These are phyloP conservation scores for Amylocystis lapponica DNA, from an alignment of 768 basidiomycete genomes.

Conservation along the genomic window DNA sequence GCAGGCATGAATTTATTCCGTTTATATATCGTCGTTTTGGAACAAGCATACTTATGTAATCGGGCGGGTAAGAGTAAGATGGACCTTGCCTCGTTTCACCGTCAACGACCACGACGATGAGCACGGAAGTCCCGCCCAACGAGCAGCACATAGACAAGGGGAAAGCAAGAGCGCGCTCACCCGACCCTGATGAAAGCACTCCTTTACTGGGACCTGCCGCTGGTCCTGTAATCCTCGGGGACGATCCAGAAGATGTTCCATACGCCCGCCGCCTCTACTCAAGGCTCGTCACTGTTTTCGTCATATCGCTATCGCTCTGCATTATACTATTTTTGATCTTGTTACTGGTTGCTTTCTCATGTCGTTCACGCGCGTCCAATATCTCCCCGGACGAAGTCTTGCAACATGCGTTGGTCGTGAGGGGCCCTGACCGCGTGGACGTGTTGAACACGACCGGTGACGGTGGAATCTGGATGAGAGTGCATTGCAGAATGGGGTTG, in stretches of 20 bases:
- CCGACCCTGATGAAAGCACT: conserved; percentile 44
- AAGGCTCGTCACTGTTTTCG: conserved; percentile 43
- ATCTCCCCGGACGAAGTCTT: conserved; percentile 56
- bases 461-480: conserved; percentile 53
- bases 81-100: not conserved
- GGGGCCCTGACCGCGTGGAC: conserved; percentile 56
- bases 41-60: too few relatives aligned
- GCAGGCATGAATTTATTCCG: too few relatives aligned
- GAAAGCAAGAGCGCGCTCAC: conserved; percentile 40
- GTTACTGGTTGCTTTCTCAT: conserved; percentile 58
- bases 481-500: conserved; percentile 57
- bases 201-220: conserved; percentile 46
- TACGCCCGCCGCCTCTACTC: conserved; percentile 27
- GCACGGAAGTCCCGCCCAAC: not conserved
- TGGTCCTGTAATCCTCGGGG: conserved; percentile 21
- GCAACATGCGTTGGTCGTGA: conserved; percentile 45
- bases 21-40: too few relatives aligned
- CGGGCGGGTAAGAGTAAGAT: not conserved
- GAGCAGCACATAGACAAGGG: conserved; percentile 37
- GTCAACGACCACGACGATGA: conserved; percentile 3
- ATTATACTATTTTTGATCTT: conserved; percentile 38
- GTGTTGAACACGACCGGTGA: conserved; percentile 55
- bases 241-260: conserved; percentile 19
- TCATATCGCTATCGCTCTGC: conserved; percentile 48
- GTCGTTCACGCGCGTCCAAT: conserved; percentile 49